Evolutionary conservation across 179 eudicot species (phyloP).

Genomic region (Camellia oleifera): DNA sequence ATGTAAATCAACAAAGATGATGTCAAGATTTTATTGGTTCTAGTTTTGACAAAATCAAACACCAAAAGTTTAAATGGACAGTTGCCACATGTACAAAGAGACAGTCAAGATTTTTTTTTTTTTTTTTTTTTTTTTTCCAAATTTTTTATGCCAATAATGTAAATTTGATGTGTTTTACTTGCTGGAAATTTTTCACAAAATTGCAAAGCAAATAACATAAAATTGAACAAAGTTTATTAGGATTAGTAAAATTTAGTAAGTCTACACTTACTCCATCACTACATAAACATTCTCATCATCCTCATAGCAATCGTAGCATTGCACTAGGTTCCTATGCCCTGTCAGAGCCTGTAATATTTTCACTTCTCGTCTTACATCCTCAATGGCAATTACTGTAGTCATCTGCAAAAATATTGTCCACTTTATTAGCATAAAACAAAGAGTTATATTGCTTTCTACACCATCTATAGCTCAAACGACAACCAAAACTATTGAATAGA

Average conservation of each 20-base stretch:
- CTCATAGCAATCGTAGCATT: conserved; percentile 85
- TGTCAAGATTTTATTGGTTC: neutral
- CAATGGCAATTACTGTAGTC: conserved; percentile 86
- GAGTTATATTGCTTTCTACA: neutral
- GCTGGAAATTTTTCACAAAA: conserved; percentile 2
- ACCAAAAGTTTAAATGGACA: neutral
- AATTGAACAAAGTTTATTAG: neutral
- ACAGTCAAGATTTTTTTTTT: neutral
- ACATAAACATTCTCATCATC: conserved; percentile 79
- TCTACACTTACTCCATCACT: conserved; percentile 82
- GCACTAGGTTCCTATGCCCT: conserved; percentile 75
- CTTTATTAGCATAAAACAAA: conserved; percentile 1
- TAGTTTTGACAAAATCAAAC: neutral
- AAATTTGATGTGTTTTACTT: neutral
- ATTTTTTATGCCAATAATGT: neutral
- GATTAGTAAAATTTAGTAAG: neutral
- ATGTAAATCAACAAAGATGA: neutral
- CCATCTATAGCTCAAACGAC: neutral
- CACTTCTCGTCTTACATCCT: conserved; percentile 87
- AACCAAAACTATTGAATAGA: neutral
- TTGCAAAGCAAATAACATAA: neutral
- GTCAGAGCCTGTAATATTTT: conserved; percentile 76
- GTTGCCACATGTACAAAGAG: neutral
- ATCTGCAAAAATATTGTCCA: conserved; percentile 42
- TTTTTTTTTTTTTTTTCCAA: neutral